Base-by-base conservation (phyloP, 2,329 filamentous ascomycete genomes). In the Aspergillus sclerotialis region DNA sequence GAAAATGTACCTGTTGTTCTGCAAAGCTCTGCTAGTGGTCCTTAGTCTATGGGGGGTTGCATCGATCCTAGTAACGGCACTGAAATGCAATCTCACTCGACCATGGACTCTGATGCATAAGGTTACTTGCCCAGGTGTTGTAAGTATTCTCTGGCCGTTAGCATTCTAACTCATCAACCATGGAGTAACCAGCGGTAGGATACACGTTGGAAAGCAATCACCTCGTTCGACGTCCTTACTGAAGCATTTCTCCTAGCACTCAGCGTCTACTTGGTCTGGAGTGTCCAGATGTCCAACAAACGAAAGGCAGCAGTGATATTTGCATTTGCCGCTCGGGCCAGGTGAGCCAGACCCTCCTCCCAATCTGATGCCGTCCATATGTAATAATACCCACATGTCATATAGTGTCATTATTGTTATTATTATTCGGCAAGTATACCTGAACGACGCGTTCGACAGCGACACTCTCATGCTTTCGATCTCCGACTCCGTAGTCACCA, bases 211-310 rank as follows among this genome's bases (percentile, higher is more conserved):
- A 55, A 59, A 42, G 43, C 53, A 3, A 53, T 65, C 36, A 61
- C 61, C 7, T 58, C 46, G 1, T 50, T 67, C 18, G 63, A 68
- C 38, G 45, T 64, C 28, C 36, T 55, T 5, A 62, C 56, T 7
- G 42, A 46, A 13, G 28, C 28, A 2, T 7, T 41, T 8, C 23
- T 42, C 1, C 32, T 46, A 12, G 19, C 23, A 33, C 32, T 54
- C 12, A 46, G 45, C n/a, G 37, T 52, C 6, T 37, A 42, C 8
- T 37, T 51, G 12, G 50, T 52, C 14, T 45, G 43, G 47, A 42
- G 42, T 7, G 38, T 54, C 10, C 46, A 50, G 26, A 40, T 55
- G 42, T 33, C 31, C 4, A 33, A 30, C 10, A 41, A 37, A 12
- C 36, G 43, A 3, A 46, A 46, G 17, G 35, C 18, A 7, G 33